Percentiles rank a stretch among this genome's conserved stretches.
These are phyloP conservation scores for Xerophyta viscosa DNA, from an alignment of 106 monocot genomes.

Conservation along the genomic window DNA sequence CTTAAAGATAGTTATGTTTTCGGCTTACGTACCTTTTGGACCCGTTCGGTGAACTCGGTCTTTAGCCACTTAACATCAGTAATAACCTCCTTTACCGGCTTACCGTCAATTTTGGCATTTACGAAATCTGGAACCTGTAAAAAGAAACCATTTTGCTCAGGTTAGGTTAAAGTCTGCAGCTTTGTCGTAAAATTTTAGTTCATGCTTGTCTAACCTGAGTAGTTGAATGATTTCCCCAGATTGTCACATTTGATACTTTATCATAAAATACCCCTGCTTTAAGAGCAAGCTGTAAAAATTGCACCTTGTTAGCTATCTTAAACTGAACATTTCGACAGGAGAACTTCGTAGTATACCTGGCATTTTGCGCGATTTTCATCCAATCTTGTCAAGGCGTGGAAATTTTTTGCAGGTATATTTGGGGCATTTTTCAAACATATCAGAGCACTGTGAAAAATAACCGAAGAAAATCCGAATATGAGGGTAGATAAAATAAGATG, in stretches of 20 bases:
- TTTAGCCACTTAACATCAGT: constrained; percentile 83
- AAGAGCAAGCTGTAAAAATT: constrained; percentile 58
- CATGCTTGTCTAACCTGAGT: constrained; percentile 73
- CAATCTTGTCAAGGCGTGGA: constrained; percentile 94
- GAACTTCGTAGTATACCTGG: constrained; percentile 39
- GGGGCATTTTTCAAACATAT: constrained; percentile 99
- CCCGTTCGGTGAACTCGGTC: constrained; percentile 72
- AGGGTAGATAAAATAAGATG: too few species aligned
- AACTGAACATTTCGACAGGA: background rate
- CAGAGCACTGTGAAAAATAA: constrained; percentile 56
- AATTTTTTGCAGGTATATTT: constrained; percentile 85
- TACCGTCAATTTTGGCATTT: constrained; percentile 89
- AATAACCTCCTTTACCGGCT: constrained; percentile 85
- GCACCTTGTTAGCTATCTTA: background rate
- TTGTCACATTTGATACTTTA: constrained; percentile 94
- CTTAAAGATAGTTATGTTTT: too few species aligned
- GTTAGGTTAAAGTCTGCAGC: too few species aligned
- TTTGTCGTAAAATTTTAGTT: too few species aligned
- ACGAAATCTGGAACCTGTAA: constrained; percentile 94
- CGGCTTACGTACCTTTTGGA: constrained; percentile 83
- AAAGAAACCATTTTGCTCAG: background rate
- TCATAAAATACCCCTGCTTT: constrained; percentile 99
- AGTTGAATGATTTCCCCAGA: constrained; percentile 99
- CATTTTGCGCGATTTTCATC: constrained; percentile 99
- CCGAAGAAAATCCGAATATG: too few species aligned